phyloP scores from a whole-genome alignment of 2,329 filamentous ascomycete genomes.

The Coniella vitis region DNA sequence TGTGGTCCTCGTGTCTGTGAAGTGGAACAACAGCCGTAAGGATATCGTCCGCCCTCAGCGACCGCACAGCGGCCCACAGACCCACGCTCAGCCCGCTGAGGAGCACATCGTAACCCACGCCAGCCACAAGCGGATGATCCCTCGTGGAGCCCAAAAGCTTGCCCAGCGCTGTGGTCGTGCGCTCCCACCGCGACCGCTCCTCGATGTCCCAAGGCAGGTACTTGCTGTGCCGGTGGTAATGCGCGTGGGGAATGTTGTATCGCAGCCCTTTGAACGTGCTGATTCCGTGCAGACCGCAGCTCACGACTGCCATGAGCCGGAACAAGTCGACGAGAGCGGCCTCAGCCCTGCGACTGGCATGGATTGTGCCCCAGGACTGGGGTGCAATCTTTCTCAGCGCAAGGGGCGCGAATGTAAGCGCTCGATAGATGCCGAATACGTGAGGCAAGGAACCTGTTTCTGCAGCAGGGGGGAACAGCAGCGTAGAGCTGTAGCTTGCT shows the following conservation, averaged over 20 bases:
- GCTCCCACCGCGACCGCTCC: conserved; percentile 36
- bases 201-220: conserved; percentile 39
- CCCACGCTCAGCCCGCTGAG: conserved; percentile 47
- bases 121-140: conserved; percentile 52
- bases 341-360: conserved; percentile 31
- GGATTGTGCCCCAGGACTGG: conserved; percentile 38
- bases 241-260: conserved; percentile 39
- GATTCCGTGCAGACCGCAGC: conserved; percentile 38
- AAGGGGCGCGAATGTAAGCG: conserved; percentile 39
- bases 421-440: conserved; percentile 26
- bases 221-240: conserved; percentile 42
- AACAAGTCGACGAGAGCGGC: conserved; percentile 40
- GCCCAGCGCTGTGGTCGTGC: conserved; percentile 36
- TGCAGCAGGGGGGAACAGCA: conserved; percentile 33
- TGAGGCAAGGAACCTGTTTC: conserved; percentile 34
- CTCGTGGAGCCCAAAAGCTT: conserved; percentile 42
- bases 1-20: conserved; percentile 15
- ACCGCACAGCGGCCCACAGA: conserved; percentile 49
- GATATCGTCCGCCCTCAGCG: conserved; percentile 43
- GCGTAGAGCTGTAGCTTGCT: conserved; percentile 29
- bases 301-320: conserved; percentile 36
- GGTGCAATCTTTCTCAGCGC: conserved; percentile 41
- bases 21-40: conserved; percentile 31
- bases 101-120: conserved; percentile 52
- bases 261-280: conserved; percentile 35